A percentile compares a stretch with the other conserved stretches of the same genome.
phyloP scores from a whole-genome alignment of 495 filamentous ascomycete genomes.

The Penicillium egyptiacum region DNA sequence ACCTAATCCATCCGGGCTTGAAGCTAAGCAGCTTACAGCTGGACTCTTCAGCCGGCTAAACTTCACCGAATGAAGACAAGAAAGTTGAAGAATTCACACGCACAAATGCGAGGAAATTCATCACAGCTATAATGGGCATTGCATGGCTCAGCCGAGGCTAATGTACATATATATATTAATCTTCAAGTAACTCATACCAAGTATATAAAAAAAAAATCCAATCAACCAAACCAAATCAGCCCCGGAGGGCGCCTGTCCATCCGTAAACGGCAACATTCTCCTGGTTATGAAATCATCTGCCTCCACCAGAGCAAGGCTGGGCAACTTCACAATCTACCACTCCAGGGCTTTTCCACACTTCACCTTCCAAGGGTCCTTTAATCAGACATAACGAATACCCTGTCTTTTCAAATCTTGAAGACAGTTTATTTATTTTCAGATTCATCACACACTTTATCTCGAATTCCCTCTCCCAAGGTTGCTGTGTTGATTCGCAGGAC shows the following conservation, averaged over 20 bases:
- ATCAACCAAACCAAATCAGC: not conserved
- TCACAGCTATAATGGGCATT: no score
- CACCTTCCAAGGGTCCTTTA: no score
- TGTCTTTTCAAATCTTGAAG: not conserved
- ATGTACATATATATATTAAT: not conserved
- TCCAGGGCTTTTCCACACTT: not conserved
- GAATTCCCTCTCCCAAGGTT: not conserved
- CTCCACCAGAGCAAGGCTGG: not conserved
- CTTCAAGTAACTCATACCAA: not conserved
- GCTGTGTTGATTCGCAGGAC: not conserved
- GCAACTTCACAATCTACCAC: not conserved
- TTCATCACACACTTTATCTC: not conserved
- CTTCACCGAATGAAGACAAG: no score
- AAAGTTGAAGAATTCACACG: no score
- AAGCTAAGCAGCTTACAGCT: no score
- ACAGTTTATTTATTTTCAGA: no score
- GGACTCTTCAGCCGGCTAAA: no score
- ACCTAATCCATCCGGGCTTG: no score
- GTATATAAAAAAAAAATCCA: not conserved
- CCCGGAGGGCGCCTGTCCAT: no score
- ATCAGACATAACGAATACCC: not conserved
- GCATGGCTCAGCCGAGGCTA: no score
- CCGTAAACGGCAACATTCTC: not conserved
- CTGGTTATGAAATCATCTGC: not conserved
- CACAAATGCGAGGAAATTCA: no score